Base-by-base conservation (phyloP, 495 filamentous ascomycete genomes). In the Talaromyces ruber region DNA sequence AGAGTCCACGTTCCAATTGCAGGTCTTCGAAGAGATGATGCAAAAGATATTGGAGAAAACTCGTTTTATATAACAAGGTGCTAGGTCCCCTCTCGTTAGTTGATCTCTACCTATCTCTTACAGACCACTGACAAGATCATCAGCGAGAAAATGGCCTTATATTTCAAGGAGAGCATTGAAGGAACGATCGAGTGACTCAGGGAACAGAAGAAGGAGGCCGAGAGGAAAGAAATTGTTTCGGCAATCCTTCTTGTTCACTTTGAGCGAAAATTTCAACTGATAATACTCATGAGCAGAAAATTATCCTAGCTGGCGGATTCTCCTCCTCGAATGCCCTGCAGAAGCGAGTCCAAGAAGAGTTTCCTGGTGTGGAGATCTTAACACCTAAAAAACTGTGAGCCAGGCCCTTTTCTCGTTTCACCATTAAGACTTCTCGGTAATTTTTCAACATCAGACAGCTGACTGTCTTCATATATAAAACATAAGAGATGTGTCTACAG, bases 291-390 rank as follows among this genome's bases (percentile, higher is more conserved):
- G 52, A 9, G 18, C n/a, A 65, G 63, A 65, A 62, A 39, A 57
- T 62, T 0, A 37, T 62, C n/a, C 43, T 62, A 1, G 61, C 58
- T 2, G 63, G 59, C 16, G 63, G 63, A 1, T 65, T 65, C 25
- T 53, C 63, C 14, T 26, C 32, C 6, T 65, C 63, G 14, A 28
- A 60, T 9, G 55, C 29, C 54, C 43, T 65, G 4, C 18, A n/a
- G 6, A 5, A 28, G 6, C 51, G 57, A 32, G n/a, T 64, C 14
- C 8, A 59, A 18, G 25, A 39, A 25, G 24, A 58, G 21, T 58
- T 58, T 58, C 8, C 54, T 9, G 28, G 22, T 11, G 51, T 54
- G 22, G 22, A 14, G 11, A 29, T 54, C 51, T 18, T 25, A 25
- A 29, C 22, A 14, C 26, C 51, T 54, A 54, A 54, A 25, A 29